Conservation (phyloP, 169 alveolate species). For the Cryptosporidium ubiquitum region DNA sequence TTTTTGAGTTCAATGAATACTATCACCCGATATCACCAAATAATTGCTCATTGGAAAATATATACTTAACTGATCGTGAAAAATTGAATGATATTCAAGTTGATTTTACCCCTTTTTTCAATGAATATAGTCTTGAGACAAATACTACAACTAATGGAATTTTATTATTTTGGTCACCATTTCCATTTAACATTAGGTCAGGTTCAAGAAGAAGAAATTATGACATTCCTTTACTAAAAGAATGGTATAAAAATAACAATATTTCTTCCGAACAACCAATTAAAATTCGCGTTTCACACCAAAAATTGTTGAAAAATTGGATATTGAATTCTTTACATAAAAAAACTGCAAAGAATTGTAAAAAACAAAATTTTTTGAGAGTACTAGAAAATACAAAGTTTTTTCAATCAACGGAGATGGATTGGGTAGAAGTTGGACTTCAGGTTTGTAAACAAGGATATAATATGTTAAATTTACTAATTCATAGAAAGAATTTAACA, state of each 20-base stretch:
- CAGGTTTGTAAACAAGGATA: slow-evolving; percentile 99
- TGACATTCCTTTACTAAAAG: slow-evolving; percentile 96
- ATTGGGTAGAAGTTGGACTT: slow-evolving; percentile 99
- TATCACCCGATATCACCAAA: slow-evolving; percentile 56
- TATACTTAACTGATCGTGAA: slow-evolving; percentile 76
- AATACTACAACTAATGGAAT: slow-evolving; percentile 87
- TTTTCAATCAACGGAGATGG: slow-evolving; percentile 98
- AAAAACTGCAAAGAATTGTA: slow-evolving; percentile 93
- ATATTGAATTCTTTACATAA: slow-evolving; percentile 95
- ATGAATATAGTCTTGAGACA: slow-evolving; percentile 83
- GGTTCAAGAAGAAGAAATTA: slow-evolving; percentile 96
- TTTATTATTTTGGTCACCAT: slow-evolving; percentile 96
- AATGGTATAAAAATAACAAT: slow-evolving; percentile 97
- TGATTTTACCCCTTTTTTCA: slow-evolving; percentile 82
- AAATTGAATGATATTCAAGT: slow-evolving; percentile 75
- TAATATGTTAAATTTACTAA: slow-evolving; percentile 97
- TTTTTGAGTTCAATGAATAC: slow-evolving; percentile 32
- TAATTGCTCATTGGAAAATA: slow-evolving; percentile 26
- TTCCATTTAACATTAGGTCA: slow-evolving; percentile 97
- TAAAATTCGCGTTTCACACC: slow-evolving; percentile 98
- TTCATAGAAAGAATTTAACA: slow-evolving; percentile 98
- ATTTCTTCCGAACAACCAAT: slow-evolving; percentile 98
- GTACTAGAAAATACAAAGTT: slow-evolving; percentile 97
- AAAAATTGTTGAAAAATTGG: slow-evolving; percentile 98
- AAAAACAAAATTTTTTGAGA: slow-evolving; percentile 92